Evolutionary conservation across 1,139 yeast genomes (phyloP).

Genomic region (Magnusiomyces paraingens): DNA sequence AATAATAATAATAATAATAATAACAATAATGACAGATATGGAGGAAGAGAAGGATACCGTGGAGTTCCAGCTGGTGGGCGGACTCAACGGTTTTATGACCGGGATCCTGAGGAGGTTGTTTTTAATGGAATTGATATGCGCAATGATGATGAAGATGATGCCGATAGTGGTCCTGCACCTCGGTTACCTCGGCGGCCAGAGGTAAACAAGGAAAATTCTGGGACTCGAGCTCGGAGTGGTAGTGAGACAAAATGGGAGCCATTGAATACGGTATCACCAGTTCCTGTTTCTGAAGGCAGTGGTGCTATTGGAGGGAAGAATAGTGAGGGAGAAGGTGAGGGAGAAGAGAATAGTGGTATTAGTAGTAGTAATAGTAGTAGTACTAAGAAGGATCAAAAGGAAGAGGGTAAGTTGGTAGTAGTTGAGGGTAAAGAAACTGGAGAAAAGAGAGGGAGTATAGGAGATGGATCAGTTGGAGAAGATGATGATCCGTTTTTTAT

Average conservation of each 20-base stretch:
- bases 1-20: slow-evolving; percentile 22
- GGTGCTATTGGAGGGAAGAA: too few relatives aligned
- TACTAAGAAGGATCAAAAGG: too few relatives aligned
- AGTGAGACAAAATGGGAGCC: slow-evolving; percentile 7
- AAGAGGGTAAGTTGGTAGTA: too few relatives aligned
- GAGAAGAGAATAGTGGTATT: too few relatives aligned
- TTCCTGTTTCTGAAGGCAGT: neutral
- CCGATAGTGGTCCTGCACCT: slow-evolving; percentile 4
- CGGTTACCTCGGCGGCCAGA: slow-evolving; percentile 1
- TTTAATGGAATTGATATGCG: slow-evolving; percentile 32
- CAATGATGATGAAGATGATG: slow-evolving; percentile 32
- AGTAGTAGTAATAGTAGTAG: too few relatives aligned
- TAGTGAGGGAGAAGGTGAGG: too few relatives aligned
- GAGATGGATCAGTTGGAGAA: slow-evolving; percentile 27
- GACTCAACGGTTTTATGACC: neutral
- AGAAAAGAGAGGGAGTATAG: too few relatives aligned
- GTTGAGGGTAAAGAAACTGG: too few relatives aligned
- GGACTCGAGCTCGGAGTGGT: neutral
- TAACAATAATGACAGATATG: slow-evolving; percentile 17
- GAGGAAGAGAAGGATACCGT: slow-evolving; percentile 19
- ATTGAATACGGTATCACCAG: neutral
- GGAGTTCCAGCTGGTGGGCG: slow-evolving; percentile 4
- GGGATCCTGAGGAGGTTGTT: slow-evolving; percentile 18
- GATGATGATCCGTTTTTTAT: slow-evolving; percentile 63
- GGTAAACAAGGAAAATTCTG: neutral